phyloP scores from a whole-genome alignment of 164 flowering plant genomes.

The Chimonanthus salicifolius region DNA sequence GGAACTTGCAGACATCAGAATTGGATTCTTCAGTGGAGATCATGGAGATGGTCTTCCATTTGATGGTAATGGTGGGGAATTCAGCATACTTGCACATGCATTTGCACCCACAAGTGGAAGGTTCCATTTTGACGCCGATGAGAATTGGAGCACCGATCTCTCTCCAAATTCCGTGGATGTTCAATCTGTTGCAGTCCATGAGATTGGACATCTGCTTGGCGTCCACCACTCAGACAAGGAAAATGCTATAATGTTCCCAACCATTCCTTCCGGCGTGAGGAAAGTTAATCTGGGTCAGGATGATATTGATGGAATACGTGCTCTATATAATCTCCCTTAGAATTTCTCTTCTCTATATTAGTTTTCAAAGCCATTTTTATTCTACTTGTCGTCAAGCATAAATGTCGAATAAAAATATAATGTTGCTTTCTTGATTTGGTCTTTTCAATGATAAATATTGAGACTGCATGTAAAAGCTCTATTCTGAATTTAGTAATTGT shows the following conservation, averaged over 20 bases:
- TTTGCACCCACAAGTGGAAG: not conserved
- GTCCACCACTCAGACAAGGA: constrained; percentile 58
- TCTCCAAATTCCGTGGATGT: constrained; percentile 43
- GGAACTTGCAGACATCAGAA: constrained; percentile 39
- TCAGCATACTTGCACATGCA: constrained; percentile 29
- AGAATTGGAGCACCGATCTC: constrained; percentile 14
- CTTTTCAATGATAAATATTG: no score
- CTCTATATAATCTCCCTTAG: constrained; percentile 26
- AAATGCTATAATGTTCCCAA: constrained; percentile 75
- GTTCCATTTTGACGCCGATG: constrained; percentile 12
- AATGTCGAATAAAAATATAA: no score
- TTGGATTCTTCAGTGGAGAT: constrained; percentile 41
- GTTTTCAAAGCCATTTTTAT: not conserved
- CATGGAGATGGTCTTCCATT: constrained; percentile 58
- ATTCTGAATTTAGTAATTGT: no score
- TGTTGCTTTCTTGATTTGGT: no score
- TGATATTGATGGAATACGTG: constrained; percentile 59
- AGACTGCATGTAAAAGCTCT: no score
- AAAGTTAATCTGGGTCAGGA: constrained; percentile 52
- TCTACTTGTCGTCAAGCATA: no score
- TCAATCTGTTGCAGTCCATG: constrained; percentile 82
- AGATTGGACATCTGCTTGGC: constrained; percentile 83
- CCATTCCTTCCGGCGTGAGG: constrained; percentile 38
- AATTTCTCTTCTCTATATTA: not conserved
- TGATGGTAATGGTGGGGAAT: constrained; percentile 60